phyloP scores from a whole-genome alignment of 805 yeast genomes.

The Tetrapisispora arboricola region DNA sequence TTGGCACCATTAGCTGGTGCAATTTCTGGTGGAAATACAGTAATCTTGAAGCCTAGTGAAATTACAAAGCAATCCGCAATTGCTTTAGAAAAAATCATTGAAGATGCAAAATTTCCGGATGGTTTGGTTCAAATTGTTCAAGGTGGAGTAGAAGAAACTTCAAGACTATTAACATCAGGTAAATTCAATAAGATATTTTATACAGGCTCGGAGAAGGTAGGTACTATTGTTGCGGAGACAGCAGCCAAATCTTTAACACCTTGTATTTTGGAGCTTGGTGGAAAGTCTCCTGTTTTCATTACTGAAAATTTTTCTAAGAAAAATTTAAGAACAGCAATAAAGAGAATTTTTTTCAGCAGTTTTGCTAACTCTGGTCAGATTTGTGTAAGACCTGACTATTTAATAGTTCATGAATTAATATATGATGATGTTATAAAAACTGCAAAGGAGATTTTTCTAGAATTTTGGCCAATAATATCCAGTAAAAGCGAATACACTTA shows the following conservation, averaged over 20 bases:
- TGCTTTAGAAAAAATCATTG: slow-evolving; percentile 46
- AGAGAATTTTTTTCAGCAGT: slow-evolving; percentile 68
- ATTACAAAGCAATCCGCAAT: slow-evolving; percentile 50
- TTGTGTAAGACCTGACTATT: slow-evolving; percentile 82
- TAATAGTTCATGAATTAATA: slow-evolving; percentile 51
- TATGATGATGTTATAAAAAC: slow-evolving; percentile 41
- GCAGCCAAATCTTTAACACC: slow-evolving; percentile 88
- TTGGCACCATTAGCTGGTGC: slow-evolving; percentile 67
- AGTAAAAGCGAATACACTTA: slow-evolving; percentile 43
- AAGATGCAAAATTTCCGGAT: slow-evolving; percentile 39
- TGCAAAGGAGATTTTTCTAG: slow-evolving; percentile 31
- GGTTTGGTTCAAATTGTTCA: slow-evolving; percentile 53
- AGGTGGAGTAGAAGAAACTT: slow-evolving; percentile 62
- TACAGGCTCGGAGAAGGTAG: slow-evolving; percentile 75
- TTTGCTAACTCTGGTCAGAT: slow-evolving; percentile 81
- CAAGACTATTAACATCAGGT: slow-evolving; percentile 41
- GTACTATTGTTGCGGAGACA: slow-evolving; percentile 61
- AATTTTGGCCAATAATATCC: slow-evolving; percentile 36
- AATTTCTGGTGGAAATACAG: slow-evolving; percentile 76
- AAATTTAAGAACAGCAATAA: slow-evolving; percentile 40
- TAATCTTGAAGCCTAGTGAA: slow-evolving; percentile 70
- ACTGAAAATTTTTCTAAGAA: slow-evolving; percentile 38
- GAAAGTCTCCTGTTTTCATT: slow-evolving; percentile 78
- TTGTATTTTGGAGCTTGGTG: slow-evolving; percentile 74
- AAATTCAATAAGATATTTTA: slow-evolving; percentile 75